Percentiles rank a stretch among this genome's conserved stretches.
Conservation (phyloP, 768 basidiomycete genomes). For the Mycena maculata region DNA sequence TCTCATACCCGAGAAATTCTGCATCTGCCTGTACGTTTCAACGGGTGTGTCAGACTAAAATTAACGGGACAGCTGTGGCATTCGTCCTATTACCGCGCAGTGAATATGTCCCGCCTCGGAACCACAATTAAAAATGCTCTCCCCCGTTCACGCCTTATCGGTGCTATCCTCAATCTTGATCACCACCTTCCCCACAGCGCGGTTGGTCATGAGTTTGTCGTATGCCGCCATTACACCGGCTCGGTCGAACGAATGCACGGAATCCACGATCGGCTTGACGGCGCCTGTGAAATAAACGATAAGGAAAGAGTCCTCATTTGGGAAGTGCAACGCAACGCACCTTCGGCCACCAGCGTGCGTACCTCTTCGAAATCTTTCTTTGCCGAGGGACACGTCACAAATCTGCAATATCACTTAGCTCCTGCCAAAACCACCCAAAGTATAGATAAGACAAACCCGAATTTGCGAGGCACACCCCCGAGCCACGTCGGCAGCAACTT, state of each 20-base stretch:
- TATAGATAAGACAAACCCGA: constrained; percentile 54
- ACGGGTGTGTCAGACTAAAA: too few relatives aligned
- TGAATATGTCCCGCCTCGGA: too few relatives aligned
- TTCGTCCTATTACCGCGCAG: too few relatives aligned
- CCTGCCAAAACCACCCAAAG: too few relatives aligned
- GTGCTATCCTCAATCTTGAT: constrained; percentile 55
- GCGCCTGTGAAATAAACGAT: constrained; percentile 49
- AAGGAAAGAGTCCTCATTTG: too few relatives aligned
- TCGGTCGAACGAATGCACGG: constrained; percentile 61
- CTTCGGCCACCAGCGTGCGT: constrained; percentile 54
- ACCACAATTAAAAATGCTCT: too few relatives aligned
- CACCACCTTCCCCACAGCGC: constrained; percentile 75
- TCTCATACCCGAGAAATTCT: too few relatives aligned
- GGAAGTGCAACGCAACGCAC: constrained; percentile 42
- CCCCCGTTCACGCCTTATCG: too few relatives aligned
- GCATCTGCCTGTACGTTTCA: too few relatives aligned
- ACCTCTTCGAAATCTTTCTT: constrained; percentile 50
- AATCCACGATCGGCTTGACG: constrained; percentile 69
- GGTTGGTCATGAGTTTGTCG: constrained; percentile 64
- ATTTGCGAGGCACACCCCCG: constrained; percentile 62
- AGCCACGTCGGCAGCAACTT: constrained; percentile 57
- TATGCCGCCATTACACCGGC: constrained; percentile 68
- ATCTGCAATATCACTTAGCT: too few relatives aligned
- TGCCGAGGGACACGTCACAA: constrained; percentile 26
- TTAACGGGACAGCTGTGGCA: too few relatives aligned